Evolutionary conservation across 2,329 filamentous ascomycete species (phyloP).

Genomic region (Balansia obtecta): DNA sequence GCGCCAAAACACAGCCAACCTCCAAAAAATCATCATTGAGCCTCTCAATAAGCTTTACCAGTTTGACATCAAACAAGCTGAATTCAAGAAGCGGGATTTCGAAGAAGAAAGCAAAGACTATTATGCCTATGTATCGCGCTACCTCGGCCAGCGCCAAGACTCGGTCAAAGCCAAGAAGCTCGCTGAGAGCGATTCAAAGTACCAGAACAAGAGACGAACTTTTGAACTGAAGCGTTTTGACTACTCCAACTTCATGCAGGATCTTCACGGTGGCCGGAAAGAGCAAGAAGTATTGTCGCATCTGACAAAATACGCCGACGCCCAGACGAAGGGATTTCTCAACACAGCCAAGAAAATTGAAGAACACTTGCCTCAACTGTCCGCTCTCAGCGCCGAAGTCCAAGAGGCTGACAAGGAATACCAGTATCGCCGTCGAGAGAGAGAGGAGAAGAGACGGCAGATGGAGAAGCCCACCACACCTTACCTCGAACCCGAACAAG

Average conservation of each 20-base stretch:
- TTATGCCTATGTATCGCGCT: slow-evolving; percentile 87
- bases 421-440: slow-evolving; percentile 85
- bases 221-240: slow-evolving; percentile 98
- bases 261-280: slow-evolving; percentile 96
- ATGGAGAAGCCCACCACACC: slow-evolving; percentile 77
- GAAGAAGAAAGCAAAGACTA: slow-evolving; percentile 99
- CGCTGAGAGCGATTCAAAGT: slow-evolving; percentile 88
- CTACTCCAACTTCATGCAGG: slow-evolving; percentile 98
- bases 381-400: slow-evolving; percentile 82
- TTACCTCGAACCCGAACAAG: slow-evolving; percentile 57
- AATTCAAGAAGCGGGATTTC: slow-evolving; percentile 93
- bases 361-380: slow-evolving; percentile 72
- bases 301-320: slow-evolving; percentile 85
- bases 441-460: slow-evolving; percentile 83
- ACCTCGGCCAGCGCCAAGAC: slow-evolving; percentile 92
- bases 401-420: slow-evolving; percentile 91
- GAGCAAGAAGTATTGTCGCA: slow-evolving; percentile 94
- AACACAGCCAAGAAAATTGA: slow-evolving; percentile 79
- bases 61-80: slow-evolving; percentile 93
- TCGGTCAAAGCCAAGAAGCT: slow-evolving; percentile 96
- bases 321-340: slow-evolving; percentile 75
- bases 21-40: slow-evolving; percentile 91
- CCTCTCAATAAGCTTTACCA: slow-evolving; percentile 86
- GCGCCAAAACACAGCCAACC: slow-evolving; percentile 66
- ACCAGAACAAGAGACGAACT: slow-evolving; percentile 82